Evolutionary conservation across 352 stramenopile genomes (phyloP), one percentile per base, ranked within the genome.

Genomic region (Phytophthora pseudosyringae): DNA sequence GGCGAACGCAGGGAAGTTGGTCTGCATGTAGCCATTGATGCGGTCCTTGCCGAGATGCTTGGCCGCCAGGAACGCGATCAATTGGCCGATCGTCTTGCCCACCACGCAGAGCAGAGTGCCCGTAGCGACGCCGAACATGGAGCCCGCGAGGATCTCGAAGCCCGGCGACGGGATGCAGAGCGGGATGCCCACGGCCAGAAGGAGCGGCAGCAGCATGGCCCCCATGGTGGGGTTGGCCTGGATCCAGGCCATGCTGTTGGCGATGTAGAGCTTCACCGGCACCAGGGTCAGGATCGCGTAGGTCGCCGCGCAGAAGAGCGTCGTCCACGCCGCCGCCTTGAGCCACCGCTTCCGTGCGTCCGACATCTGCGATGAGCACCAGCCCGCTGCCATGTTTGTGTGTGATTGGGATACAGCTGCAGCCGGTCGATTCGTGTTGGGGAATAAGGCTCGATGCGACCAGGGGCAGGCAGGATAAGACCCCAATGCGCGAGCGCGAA

Each of bases 111-210:
- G 60, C n/a, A 83, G 5, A 3, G 71, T 47, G 28, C 84, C 82
- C 12, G 69, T 71, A 4, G 71, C 60, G 28, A 90, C 51, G 21
- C 82, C 81, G 36, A 91, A 91, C 48, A 90, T 73, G 16, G 80
- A 93, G 31, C 82, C 82, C 11, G 72, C 76, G 16, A 88, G 58
- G 28, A 89, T 78, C 57, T 93, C 82, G 48, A 91, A 81, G 45
- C 89, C 72, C 3, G 82, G 83, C 32, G 80, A 83, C 21, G 82
- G 82, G 52, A 93, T 81, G 49, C 81, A 88, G 18, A 90, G 64
- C 52, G 81, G 82, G 29, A 89, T 87, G 29, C 78, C 67, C 9
- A 89, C 35, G 25, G 68, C 76, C 43, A 89, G 73, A 26, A 84
- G 43, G n/a, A 93, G 53, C 18, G 78, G 81, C 13, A 90, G 64